These are phyloP conservation scores for Collybiopsis luxurians DNA, from an alignment of 768 basidiomycete genomes.

Conservation along the genomic window DNA sequence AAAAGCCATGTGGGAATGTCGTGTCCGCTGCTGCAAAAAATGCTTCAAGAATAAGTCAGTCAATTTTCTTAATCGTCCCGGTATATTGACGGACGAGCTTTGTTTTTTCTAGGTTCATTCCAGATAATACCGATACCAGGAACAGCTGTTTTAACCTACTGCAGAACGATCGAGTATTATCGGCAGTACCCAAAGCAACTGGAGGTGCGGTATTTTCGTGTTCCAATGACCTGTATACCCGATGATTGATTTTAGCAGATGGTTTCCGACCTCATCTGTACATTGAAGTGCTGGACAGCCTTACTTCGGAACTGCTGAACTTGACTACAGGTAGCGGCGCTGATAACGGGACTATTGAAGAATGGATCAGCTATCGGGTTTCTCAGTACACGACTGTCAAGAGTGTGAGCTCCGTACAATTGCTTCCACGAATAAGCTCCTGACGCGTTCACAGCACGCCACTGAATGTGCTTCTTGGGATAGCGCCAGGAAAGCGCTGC, in stretches of 20 bases:
- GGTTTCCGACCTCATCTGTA: neutral
- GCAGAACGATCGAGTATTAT: neutral
- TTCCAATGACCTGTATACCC: too few species aligned
- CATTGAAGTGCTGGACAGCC: neutral
- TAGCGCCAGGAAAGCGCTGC: neutral
- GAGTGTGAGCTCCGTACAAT: neutral
- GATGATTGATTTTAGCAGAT: too few species aligned
- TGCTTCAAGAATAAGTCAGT: neutral
- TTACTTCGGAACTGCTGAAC: neutral
- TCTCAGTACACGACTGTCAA: neutral
- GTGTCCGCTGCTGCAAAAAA: neutral
- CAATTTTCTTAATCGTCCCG: neutral
- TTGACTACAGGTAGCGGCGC: neutral
- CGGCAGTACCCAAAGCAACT: too few species aligned
- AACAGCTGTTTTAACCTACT: neutral
- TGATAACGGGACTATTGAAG: neutral
- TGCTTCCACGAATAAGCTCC: too few species aligned
- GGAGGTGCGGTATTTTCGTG: too few species aligned
- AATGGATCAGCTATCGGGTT: constrained; percentile 1
- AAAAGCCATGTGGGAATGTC: neutral
- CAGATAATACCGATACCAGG: neutral
- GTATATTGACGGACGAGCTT: neutral
- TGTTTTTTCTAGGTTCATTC: neutral
- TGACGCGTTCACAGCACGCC: neutral
- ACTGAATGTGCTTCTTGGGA: neutral